phyloP scores from a whole-genome alignment of 768 basidiomycete genomes.

The Collybia mongolica region DNA sequence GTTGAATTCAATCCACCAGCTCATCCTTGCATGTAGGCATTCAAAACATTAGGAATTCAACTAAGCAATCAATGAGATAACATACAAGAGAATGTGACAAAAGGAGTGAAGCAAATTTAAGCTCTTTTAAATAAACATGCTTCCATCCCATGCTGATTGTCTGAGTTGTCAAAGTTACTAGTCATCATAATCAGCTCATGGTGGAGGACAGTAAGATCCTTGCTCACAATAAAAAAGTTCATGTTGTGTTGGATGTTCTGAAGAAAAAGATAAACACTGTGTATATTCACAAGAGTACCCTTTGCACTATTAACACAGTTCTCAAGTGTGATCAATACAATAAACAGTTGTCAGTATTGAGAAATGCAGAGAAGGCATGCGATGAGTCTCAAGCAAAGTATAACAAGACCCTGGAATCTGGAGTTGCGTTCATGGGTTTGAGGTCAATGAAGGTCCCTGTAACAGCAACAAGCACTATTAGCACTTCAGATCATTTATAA shows the following conservation, averaged over 20 bases:
- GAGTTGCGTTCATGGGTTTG: too few species aligned
- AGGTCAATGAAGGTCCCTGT: too few species aligned
- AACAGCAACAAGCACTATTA: too few species aligned
- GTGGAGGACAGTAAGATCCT: slow-evolving; percentile 1
- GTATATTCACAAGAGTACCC: background rate
- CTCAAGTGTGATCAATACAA: background rate
- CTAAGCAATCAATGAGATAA: background rate
- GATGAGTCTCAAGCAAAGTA: background rate
- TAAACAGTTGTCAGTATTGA: background rate
- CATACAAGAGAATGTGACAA: background rate
- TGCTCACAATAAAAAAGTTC: background rate
- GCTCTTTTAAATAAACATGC: too few species aligned
- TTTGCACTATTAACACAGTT: background rate
- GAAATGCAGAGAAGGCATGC: background rate
- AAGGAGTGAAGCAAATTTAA: background rate
- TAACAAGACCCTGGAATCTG: background rate
- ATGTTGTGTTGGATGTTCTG: background rate
- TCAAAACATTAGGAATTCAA: slow-evolving; percentile 3
- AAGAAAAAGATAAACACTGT: background rate
- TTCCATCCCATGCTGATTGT: background rate
- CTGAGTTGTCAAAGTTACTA: background rate
- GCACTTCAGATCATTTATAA: too few species aligned
- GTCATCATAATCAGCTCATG: background rate
- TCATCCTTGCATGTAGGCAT: slow-evolving; percentile 1
- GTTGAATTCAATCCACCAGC: background rate